Evolutionary conservation across 1,139 yeast species (phyloP).

Genomic region (Geotrichum europaeum): DNA sequence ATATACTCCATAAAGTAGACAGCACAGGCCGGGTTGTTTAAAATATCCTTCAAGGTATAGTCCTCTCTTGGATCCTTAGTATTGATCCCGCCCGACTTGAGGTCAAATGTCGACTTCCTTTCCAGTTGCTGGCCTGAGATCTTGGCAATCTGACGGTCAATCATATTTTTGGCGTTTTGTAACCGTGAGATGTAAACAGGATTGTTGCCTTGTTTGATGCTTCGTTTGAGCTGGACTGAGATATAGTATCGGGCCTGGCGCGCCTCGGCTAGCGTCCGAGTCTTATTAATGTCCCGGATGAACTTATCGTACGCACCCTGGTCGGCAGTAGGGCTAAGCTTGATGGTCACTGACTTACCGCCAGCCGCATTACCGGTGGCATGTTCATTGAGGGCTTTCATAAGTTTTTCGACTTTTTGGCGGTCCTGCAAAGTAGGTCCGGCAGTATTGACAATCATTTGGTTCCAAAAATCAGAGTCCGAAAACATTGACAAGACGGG

Average conservation of each 20-base stretch:
- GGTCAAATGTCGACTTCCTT: neutral
- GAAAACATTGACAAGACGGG: slow-evolving; percentile 54
- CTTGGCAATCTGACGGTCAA: slow-evolving; percentile 28
- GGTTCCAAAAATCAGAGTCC: slow-evolving; percentile 76
- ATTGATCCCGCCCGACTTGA: neutral
- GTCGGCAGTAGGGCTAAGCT: slow-evolving; percentile 32
- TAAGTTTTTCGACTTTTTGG: slow-evolving; percentile 64
- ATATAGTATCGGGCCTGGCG: slow-evolving; percentile 42
- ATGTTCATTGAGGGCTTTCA: slow-evolving; percentile 66
- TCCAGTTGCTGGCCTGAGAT: slow-evolving; percentile 23
- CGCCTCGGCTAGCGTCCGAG: slow-evolving; percentile 37
- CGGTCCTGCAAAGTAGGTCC: slow-evolving; percentile 68
- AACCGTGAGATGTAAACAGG: slow-evolving; percentile 29
- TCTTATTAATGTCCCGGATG: slow-evolving; percentile 36
- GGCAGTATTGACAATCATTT: slow-evolving; percentile 52
- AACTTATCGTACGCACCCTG: slow-evolving; percentile 41
- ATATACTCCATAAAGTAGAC: slow-evolving; percentile 53
- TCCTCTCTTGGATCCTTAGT: slow-evolving; percentile 30
- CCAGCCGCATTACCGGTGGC: slow-evolving; percentile 31
- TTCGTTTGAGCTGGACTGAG: slow-evolving; percentile 37
- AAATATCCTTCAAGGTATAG: slow-evolving; percentile 38
- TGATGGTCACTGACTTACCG: slow-evolving; percentile 15
- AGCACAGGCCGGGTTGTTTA: slow-evolving; percentile 44
- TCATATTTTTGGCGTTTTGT: slow-evolving; percentile 25
- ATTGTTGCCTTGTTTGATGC: slow-evolving; percentile 22